Base-by-base conservation (phyloP, 768 basidiomycete species). In the Suillus spraguei region DNA sequence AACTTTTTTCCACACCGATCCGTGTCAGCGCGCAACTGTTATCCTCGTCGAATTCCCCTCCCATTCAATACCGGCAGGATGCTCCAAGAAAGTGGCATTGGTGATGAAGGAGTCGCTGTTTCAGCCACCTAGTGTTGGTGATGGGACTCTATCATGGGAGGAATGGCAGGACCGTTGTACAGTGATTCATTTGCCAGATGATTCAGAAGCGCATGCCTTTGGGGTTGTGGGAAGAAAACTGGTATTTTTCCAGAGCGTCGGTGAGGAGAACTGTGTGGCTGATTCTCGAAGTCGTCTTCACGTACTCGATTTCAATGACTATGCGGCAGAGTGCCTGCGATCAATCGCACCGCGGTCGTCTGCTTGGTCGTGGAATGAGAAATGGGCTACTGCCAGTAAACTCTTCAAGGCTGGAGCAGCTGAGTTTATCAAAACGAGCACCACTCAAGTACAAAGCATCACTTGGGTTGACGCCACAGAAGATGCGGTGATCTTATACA, bases 1-100 rank as follows among this genome's bases (percentile, higher is more conserved):
- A 53, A 82, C 85, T 9, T 71, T 87, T n/a, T 88, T 89, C 69
- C 84, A 83, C 64, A 77, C 80, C 41, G 85, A 87, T 66, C 84
- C 86, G 9, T 76, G 79, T 39, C 76, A 77, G 62, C 82, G 85
- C 38, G 70, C 86, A 61, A 77, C 84, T 22, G 78, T 83, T 53
- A 61, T 76, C 46, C 66, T 68, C 20, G 66, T 88, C 53, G 77
- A 79, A 36, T 83, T 84, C 41, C 81, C 79, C 61, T 76, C 79
- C 4, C 70, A 76, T 28, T 69, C 72, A 39, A 74, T 76, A 35
- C 74, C 76, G 22, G 76, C 66, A 33, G 70, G 73, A 42, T 67
- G 77, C 71, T 70, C 72, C 61, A 66, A 72, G 72, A 69, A 81
- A 81, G 67, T 87, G 79, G 83, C 65, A 24, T 74, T 87, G 61